Evolutionary conservation across 306 rosid species (phyloP), one percentile per base, ranked within the genome.

Genomic region (Inga leiocalycina): DNA sequence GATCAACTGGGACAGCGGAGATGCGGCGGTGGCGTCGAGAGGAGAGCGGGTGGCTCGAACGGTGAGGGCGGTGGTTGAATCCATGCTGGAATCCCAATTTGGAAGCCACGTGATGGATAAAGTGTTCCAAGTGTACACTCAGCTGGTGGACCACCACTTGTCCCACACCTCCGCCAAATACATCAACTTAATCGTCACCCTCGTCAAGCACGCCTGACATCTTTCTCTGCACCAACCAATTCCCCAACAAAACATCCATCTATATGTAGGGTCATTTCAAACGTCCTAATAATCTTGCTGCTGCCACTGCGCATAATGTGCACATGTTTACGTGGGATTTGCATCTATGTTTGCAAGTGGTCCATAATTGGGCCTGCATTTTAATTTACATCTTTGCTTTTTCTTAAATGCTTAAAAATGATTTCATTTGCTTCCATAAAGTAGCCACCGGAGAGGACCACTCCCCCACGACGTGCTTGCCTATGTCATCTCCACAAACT

Each of bases 51-150:
- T 91, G 84, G 91, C 93, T 1, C 84, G 89, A 51, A 83, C 86
- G 51, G 7, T 91, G 24, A 86, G 98, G 77, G 98, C 97, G 0
- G 98, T 89, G 74, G 88, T 89, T 19, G 98, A 93, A 85, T 82
- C 98, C 0, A 89, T 92, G 94, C 14, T 95, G 20, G 92, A 86
- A 64, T 70, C 85, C 8, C 97, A 95, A 30, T 92, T 93, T 35
- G 98, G 94, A 0, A 59, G 74, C 17, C 78, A 85, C 6, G 79
- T 88, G 8, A 86, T 93, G 83, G 97, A 95, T 70, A 88, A 73
- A 0, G 69, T 95, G 4, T 95, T 95, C 75, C 43, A 45, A 12
- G 80, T 87, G 12, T 90, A 71, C 46, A 85, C 72, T 1, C 0
- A 70, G 6, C 75, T 91, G 4, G 90, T 93, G 41, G 87, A 72